Base-by-base conservation (phyloP, 495 filamentous ascomycete species). In the Choiromyces venosus region DNA sequence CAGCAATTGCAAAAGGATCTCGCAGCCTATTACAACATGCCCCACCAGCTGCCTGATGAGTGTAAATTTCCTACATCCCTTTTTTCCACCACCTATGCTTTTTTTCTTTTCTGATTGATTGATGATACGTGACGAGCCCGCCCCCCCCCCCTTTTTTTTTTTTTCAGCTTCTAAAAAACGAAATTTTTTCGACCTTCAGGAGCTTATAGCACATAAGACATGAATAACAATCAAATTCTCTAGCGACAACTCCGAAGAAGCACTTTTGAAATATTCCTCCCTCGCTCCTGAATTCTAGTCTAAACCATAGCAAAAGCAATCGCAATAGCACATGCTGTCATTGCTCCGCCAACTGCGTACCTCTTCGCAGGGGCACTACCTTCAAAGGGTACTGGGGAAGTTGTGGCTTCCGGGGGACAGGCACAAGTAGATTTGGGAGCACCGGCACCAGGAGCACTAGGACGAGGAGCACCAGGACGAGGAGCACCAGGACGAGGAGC, bases 291-390 rank as follows among this genome's bases (percentile, higher is more conserved):
- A 1, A 29, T n/a, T 19, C 35, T 5, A 18, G n/a, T 71, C 69
- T 79, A 79, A 56, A 79, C 69, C 77, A 79, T 79, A 4, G 69
- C 77, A 4, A 76, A 67, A 25, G 77, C 73, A 21, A 76, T 33
- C 36, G 37, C 69, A 2, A 65, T 73, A 16, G 77, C 76, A 29
- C 76, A n/a, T 38, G 68, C 44, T 25, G 73, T 70, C 33, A 79
- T 37, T 42, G 69, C 29, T 37, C 14, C 70, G 39, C 65, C 68
- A 16, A 73, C 65, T 19, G 70, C 66, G 44, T 70, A 74, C 69
- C 25, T 73, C 25, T 39, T 65, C 6, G 77, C 64, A n/a, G 33
- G 52, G 25, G 76, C 71, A 8, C 66, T 66, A 10, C 78, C 78
- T 72, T 79, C 77, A 56, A 79, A 79, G 16, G 65, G 21, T 16